Evolutionary conservation across 208 protist genomes (phyloP).

Genomic region (Leishmania aethiopica): DNA sequence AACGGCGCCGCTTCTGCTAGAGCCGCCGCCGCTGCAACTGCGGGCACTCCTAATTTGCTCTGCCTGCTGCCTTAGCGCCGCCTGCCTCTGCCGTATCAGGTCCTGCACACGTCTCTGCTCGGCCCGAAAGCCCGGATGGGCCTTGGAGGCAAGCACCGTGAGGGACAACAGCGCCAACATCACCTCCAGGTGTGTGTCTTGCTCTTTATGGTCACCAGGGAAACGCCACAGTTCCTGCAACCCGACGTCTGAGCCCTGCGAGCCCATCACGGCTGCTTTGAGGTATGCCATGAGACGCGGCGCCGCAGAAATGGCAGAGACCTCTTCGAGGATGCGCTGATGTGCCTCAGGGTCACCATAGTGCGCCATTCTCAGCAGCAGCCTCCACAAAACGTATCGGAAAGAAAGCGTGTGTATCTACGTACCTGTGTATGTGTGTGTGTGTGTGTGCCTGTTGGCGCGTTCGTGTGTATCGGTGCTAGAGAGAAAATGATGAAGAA

Average conservation of each 20-base stretch:
- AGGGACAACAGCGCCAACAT: conserved; percentile 22
- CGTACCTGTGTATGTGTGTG: neutral
- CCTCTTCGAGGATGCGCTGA: conserved; percentile 33
- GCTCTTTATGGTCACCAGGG: conserved; percentile 7
- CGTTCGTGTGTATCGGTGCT: neutral
- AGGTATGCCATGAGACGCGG: conserved; percentile 31
- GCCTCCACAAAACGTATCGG: neutral
- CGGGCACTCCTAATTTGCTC: conserved; percentile 4
- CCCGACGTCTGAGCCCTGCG: conserved; percentile 28
- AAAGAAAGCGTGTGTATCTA: neutral
- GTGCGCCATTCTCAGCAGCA: conserved; percentile 22
- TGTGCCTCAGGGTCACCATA: conserved; percentile 52
- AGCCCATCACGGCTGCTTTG: conserved; percentile 29
- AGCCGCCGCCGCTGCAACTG: neutral
- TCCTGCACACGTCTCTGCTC: conserved; percentile 26
- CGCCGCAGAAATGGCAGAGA: conserved; percentile 14
- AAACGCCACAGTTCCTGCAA: conserved; percentile 14
- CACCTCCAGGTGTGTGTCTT: conserved; percentile 17
- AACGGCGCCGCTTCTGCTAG: neutral
- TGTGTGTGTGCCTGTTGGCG: neutral
- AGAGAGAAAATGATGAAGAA: neutral
- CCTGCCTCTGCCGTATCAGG: conserved; percentile 14
- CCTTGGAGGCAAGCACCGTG: conserved; percentile 24
- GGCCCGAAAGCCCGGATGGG: conserved; percentile 13
- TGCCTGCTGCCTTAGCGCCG: conserved; percentile 11